Base-by-base conservation (phyloP, 768 basidiomycete genomes). In the Tulasnella sp. region DNA sequence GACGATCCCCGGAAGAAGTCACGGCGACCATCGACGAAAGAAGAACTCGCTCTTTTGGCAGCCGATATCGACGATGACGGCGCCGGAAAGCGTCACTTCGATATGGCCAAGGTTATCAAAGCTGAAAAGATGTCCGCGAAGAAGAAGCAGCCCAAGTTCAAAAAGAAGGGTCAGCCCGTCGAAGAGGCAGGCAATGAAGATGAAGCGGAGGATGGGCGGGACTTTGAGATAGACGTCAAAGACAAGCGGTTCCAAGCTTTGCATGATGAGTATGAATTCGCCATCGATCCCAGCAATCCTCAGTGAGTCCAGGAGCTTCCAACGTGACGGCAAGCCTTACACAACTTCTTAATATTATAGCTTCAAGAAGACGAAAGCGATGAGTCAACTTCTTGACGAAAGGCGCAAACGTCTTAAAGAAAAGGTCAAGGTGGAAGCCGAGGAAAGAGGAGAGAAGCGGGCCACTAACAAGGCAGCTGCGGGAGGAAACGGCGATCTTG, bases 271-370 rank as follows among this genome's bases (percentile, higher is more conserved):
- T 92, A 95, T 83, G 90, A 92, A 44, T 99, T 95, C 82, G 97
- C 97, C 0, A 96, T 99, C 82, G 98, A 99, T 86, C 97, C 98
- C 28, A 94, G 91, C 77, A 94, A 98, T 86, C 96, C 97, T 85
- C 94, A 92, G 97, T 98, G 84, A 82, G 96, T 89, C 18, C 16
- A 16, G 41, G 42, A n/a, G 44, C 31, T 34, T 37, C 73, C 75
- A 42, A 20, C 60, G 22, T 60, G 11, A 42, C 18, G 44, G 7
- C 24, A n/a, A 42, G 31, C 18, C 48, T 69, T 22, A 37, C 46
- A 24, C 44, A 50, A 75, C 37, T 44, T 80, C 46, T 44, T n/a
- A 64, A 72, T 40, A 34, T 40, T 80, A 75, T 83, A 98, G 96
- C 79, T 99, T 94, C 88, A 96, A 93, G 85, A 96, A 94, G 88